Percentiles rank a stretch among this genome's conserved stretches.
Evolutionary conservation across 139 green algal genomes (phyloP).

Genomic region (Tetraselmis chui): DNA sequence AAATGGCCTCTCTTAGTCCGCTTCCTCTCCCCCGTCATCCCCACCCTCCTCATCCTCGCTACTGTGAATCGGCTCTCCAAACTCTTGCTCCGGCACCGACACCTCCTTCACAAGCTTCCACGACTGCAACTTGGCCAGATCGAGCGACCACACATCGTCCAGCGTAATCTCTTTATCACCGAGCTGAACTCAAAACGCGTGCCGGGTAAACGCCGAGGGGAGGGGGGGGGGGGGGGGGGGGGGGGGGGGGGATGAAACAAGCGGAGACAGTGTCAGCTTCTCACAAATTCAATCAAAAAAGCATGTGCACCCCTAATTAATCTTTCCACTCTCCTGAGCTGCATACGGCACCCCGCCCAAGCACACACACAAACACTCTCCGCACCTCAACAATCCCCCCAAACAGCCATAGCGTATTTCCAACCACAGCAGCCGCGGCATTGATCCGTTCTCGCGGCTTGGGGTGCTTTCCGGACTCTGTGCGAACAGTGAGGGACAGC

Average conservation of each 20-base stretch:
- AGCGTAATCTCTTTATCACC: constrained; percentile 72
- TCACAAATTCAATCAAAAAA: no score
- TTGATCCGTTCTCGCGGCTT: constrained; percentile 75
- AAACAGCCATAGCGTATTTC: constrained; percentile 81
- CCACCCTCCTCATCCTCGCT: background rate
- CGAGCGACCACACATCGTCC: constrained; percentile 88
- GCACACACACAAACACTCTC: no score
- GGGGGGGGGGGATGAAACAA: constrained; percentile 2
- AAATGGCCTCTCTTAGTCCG: no score
- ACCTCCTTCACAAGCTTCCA: constrained; percentile 47
- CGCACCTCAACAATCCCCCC: constrained; percentile 84
- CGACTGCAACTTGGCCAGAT: constrained; percentile 80
- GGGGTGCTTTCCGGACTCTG: constrained; percentile 18
- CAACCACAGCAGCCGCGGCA: constrained; percentile 54
- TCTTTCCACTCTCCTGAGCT: no score
- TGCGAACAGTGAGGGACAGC: background rate
- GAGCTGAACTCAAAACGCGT: no score
- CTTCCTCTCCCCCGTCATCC: background rate
- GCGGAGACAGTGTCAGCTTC: background rate
- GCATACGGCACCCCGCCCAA: no score
- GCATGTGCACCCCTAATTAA: no score
- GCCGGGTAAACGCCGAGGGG: constrained; percentile 2
- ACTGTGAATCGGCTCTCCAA: background rate
- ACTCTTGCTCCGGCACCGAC: background rate
- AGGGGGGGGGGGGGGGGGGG: background rate